phyloP scores from a whole-genome alignment of 257 asterid species.

The Galeopsis tetrahit region DNA sequence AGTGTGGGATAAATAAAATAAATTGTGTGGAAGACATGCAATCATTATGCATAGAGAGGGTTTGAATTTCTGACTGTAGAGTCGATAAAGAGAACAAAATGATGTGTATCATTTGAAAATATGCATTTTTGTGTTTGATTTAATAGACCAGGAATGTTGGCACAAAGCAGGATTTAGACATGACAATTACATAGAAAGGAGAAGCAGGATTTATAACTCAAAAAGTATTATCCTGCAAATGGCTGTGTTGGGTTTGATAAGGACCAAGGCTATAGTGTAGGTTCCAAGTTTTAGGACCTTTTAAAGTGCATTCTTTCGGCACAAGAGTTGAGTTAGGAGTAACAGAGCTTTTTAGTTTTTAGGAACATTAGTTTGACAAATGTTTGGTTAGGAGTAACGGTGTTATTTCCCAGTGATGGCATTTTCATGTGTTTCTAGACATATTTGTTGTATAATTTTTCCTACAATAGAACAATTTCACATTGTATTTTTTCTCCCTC shows the following conservation, averaged over 20 bases:
- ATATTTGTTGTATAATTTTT: constrained; percentile 1
- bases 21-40: not conserved
- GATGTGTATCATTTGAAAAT: not conserved
- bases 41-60: not conserved
- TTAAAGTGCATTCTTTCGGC: constrained; percentile 3
- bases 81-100: not conserved
- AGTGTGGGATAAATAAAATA: constrained; percentile 12
- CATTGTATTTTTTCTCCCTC: not conserved
- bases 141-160: not conserved
- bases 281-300: not conserved
- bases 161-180: too few relatives aligned
- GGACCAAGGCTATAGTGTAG: not conserved
- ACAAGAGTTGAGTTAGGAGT: constrained; percentile 11
- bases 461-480: not conserved
- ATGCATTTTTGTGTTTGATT: not conserved
- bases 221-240: constrained; percentile 2
- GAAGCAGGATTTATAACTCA: not conserved
- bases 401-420: not conserved
- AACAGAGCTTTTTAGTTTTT: too few relatives aligned
- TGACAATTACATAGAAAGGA: not conserved
- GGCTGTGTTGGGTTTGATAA: not conserved
- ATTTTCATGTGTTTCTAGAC: constrained; percentile 7
- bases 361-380: not conserved
- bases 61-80: not conserved
- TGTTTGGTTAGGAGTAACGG: not conserved